Percentiles rank a stretch among this genome's conserved stretches.
Conservation (phyloP, 2,329 filamentous ascomycete genomes). For the Basipetospora sp. region DNA sequence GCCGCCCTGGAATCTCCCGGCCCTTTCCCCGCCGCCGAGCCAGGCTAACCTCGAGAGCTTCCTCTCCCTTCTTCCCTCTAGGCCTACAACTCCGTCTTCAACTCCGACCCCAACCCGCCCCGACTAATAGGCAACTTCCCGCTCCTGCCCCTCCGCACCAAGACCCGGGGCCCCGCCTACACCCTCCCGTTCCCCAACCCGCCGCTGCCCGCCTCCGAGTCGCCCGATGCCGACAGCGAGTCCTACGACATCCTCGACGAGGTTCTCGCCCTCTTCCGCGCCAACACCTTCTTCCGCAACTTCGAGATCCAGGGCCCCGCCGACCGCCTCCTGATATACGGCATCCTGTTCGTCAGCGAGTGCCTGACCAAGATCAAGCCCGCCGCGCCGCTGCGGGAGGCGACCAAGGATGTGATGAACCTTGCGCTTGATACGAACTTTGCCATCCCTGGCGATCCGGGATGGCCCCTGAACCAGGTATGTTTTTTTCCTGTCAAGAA, state of each 20-base stretch:
- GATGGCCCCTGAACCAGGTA: slow-evolving; percentile 82
- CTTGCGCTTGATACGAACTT: slow-evolving; percentile 86
- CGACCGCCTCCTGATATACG: slow-evolving; percentile 88
- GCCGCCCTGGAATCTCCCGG: no score
- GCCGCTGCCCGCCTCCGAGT: slow-evolving; percentile 44
- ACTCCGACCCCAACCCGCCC: slow-evolving; percentile 55
- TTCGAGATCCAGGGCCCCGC: slow-evolving; percentile 97
- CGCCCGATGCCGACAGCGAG: slow-evolving; percentile 70
- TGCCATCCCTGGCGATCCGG: slow-evolving; percentile 82
- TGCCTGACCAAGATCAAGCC: slow-evolving; percentile 79
- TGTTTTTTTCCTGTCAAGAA: no score
- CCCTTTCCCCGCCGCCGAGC: not conserved
- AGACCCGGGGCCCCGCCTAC: slow-evolving; percentile 88
- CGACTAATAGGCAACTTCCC: slow-evolving; percentile 75
- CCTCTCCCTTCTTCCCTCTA: slow-evolving; percentile 20
- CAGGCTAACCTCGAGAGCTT: not conserved
- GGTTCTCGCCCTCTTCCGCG: slow-evolving; percentile 79
- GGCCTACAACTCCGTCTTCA: slow-evolving; percentile 98
- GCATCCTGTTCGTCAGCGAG: slow-evolving; percentile 87
- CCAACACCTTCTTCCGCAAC: slow-evolving; percentile 98
- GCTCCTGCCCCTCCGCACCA: slow-evolving; percentile 83
- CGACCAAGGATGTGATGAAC: slow-evolving; percentile 68
- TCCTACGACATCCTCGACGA: slow-evolving; percentile 96
- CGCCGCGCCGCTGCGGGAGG: slow-evolving; percentile 43
- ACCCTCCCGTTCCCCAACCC: slow-evolving; percentile 50